These are phyloP conservation scores for Sapria himalayana DNA, from an alignment of 345 rosid species.

Conservation along the genomic window DNA sequence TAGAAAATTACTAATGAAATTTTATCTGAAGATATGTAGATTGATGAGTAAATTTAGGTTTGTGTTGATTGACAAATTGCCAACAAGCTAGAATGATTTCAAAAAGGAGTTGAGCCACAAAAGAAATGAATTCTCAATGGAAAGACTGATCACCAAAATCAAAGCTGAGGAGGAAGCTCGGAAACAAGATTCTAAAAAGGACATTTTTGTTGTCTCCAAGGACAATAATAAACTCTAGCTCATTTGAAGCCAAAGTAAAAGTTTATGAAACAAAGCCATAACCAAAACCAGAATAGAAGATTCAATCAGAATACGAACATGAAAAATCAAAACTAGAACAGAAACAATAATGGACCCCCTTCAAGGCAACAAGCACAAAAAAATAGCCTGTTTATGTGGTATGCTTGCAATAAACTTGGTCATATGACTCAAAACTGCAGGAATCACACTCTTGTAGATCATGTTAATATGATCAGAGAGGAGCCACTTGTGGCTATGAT, in stretches of 20 bases:
- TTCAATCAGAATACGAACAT: not conserved
- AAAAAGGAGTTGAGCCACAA: slow-evolving; percentile 4
- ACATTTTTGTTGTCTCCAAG: not conserved
- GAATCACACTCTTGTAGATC: not conserved
- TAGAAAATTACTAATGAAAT: not conserved
- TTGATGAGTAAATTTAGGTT: not conserved
- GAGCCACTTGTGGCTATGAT: not conserved
- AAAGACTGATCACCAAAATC: not conserved
- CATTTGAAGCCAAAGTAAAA: not conserved
- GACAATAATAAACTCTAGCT: not conserved
- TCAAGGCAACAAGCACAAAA: not conserved
- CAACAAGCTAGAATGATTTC: not conserved
- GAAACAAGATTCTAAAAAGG: not conserved
- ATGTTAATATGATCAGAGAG: not conserved
- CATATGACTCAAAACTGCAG: not conserved
- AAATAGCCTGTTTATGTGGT: not conserved
- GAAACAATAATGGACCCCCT: not conserved
- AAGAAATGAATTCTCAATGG: slow-evolving; percentile 1
- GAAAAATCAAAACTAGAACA: not conserved
- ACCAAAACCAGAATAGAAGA: not conserved
- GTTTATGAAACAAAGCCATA: not conserved
- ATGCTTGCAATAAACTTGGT: not conserved
- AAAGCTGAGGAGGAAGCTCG: not conserved
- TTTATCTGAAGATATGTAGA: not conserved
- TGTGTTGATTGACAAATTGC: not conserved